Percentiles rank a stretch among this genome's conserved stretches.
Evolutionary conservation across 345 rosid genomes (phyloP).

Genomic region (Lumnitzera littorea): DNA sequence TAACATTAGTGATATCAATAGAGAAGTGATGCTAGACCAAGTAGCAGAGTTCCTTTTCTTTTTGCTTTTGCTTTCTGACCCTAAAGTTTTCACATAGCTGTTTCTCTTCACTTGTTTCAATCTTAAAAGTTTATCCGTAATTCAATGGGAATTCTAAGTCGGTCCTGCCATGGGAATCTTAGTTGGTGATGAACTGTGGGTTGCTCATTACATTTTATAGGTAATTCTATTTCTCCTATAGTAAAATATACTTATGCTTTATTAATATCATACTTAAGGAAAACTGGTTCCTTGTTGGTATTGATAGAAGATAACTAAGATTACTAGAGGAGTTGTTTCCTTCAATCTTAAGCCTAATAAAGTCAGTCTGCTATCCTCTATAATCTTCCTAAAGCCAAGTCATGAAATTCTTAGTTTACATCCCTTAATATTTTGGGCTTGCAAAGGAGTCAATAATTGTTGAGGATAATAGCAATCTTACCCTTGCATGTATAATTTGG

Average conservation of each 20-base stretch:
- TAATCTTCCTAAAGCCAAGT: no score
- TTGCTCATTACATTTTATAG: slow-evolving; percentile 92
- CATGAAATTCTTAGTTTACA: no score
- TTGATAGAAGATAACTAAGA: slow-evolving; percentile 84
- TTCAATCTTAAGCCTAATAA: slow-evolving; percentile 84
- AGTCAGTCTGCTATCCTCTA: slow-evolving; percentile 17
- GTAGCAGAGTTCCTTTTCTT: slow-evolving; percentile 15
- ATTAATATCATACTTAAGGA: neutral
- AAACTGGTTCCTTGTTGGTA: neutral
- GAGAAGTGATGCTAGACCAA: slow-evolving; percentile 98
- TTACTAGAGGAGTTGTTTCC: slow-evolving; percentile 82
- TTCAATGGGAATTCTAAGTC: slow-evolving; percentile 92
- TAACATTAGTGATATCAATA: slow-evolving; percentile 84
- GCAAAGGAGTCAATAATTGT: no score
- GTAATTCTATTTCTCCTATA: slow-evolving; percentile 16
- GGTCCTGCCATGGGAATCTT: slow-evolving; percentile 85
- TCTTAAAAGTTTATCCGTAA: neutral
- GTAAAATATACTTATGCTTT: neutral
- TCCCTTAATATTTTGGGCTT: no score
- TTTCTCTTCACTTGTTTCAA: no score
- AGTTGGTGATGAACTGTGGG: slow-evolving; percentile 87
- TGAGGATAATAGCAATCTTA: no score
- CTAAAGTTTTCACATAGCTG: no score
- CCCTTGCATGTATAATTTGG: no score
- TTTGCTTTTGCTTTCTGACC: no score